These are phyloP conservation scores for Crithidia bombi DNA, from an alignment of 208 protist genomes.

Conservation along the genomic window DNA sequence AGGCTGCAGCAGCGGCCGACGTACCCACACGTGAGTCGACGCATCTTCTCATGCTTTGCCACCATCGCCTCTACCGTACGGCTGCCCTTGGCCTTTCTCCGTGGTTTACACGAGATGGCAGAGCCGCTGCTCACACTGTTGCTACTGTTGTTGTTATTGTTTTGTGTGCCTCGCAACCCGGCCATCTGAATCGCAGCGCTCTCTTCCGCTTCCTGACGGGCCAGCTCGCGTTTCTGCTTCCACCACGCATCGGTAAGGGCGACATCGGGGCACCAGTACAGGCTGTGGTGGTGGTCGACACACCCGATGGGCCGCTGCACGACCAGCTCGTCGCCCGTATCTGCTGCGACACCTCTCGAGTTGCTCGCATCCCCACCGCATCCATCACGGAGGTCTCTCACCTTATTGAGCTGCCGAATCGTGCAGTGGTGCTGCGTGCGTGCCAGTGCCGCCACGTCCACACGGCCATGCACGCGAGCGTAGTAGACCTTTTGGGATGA, in stretches of 20 bases:
- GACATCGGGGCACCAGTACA: conserved; percentile 72
- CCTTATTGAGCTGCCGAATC: neutral
- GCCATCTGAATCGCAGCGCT: too few relatives aligned
- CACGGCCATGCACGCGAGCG: conserved; percentile 57
- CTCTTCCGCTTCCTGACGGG: neutral
- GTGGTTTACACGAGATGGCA: too few relatives aligned
- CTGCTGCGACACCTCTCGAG: neutral
- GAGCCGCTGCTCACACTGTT: too few relatives aligned
- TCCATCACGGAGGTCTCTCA: neutral
- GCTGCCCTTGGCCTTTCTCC: neutral
- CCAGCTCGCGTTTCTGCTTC: neutral
- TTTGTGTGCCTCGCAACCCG: too few relatives aligned
- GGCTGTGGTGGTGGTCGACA: conserved; percentile 61
- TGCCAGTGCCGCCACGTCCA: conserved; percentile 46
- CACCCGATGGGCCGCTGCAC: conserved; percentile 64
- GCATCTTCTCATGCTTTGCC: conserved; percentile 67
- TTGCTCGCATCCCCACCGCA: neutral
- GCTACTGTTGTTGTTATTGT: too few relatives aligned
- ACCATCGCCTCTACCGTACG: conserved; percentile 32
- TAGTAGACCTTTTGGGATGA: conserved; percentile 63
- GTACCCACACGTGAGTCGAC: conserved; percentile 43
- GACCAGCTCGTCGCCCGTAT: conserved; percentile 16
- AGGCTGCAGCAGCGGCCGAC: neutral
- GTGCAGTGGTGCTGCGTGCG: conserved; percentile 51
- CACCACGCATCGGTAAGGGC: conserved; percentile 14